These are phyloP conservation scores for Edaphochlamys debaryana DNA, from an alignment of 139 green algal species.

Conservation along the genomic window DNA sequence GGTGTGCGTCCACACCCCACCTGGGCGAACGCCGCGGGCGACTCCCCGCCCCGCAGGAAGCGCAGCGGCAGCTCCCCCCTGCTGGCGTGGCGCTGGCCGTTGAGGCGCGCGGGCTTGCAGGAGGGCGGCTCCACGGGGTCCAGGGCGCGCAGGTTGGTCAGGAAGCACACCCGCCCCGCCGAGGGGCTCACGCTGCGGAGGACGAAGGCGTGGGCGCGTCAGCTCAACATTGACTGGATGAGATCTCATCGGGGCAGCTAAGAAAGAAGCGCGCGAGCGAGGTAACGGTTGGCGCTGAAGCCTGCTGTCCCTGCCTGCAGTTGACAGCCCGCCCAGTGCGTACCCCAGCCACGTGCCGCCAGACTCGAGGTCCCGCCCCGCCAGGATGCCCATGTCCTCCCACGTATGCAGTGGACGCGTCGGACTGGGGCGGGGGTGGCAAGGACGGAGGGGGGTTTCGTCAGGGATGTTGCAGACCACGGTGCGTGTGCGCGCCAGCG, in stretches of 20 bases:
- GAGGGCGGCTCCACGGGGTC: not conserved
- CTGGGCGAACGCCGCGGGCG: constrained; percentile 51
- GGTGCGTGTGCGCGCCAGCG: not conserved
- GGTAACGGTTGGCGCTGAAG: too few species aligned
- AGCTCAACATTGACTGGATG: too few species aligned
- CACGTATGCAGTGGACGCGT: constrained; percentile 66
- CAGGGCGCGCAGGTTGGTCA: constrained; percentile 74
- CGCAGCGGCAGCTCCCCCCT: constrained; percentile 62
- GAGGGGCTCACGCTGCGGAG: constrained; percentile 55
- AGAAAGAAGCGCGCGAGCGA: too few species aligned
- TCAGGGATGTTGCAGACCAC: not conserved
- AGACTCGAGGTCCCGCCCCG: constrained; percentile 61
- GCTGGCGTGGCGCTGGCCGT: constrained; percentile 32
- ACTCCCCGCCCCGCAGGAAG: constrained; percentile 52
- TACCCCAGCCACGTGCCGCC: constrained; percentile 82
- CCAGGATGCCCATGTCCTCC: constrained; percentile 64
- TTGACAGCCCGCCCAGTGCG: too few species aligned
- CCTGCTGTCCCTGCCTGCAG: too few species aligned
- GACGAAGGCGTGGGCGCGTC: too few species aligned
- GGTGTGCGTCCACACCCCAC: not conserved
- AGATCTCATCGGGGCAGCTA: too few species aligned
- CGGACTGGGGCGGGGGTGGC: constrained; percentile 46
- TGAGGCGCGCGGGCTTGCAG: not conserved
- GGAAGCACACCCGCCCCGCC: constrained; percentile 61
- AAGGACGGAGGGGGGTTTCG: not conserved